phyloP scores from a whole-genome alignment of 768 basidiomycete genomes.

The Sporobolomyces phaffii region DNA sequence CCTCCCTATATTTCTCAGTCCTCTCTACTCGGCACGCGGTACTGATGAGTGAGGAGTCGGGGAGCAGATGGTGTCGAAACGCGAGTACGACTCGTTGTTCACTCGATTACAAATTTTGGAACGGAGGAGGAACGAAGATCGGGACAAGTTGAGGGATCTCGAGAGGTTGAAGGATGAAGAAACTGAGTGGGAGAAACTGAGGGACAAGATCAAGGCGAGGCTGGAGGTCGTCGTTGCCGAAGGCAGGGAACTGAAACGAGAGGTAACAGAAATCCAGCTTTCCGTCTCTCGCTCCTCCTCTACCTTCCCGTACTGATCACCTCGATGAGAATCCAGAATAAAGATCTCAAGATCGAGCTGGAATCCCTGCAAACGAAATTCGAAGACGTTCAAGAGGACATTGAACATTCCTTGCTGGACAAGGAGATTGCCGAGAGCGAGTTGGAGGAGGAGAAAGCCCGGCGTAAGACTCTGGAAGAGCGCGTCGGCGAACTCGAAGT shows the following conservation, averaged over 20 bases:
- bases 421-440: constrained; percentile 73
- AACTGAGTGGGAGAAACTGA: constrained; percentile 70
- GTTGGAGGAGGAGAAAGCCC: constrained; percentile 24
- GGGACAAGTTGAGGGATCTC: constrained; percentile 72
- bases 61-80: constrained; percentile 47
- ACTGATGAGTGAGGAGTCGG: neutral
- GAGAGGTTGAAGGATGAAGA: constrained; percentile 78
- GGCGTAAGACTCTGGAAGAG: constrained; percentile 19
- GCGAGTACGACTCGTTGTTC: constrained; percentile 60
- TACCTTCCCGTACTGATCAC: neutral
- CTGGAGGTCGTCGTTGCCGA: constrained; percentile 30
- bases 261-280: constrained; percentile 45
- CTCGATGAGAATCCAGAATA: constrained; percentile 54
- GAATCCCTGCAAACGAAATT: constrained; percentile 64
- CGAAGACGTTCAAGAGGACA: constrained; percentile 74
- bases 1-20: neutral
- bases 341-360: constrained; percentile 67
- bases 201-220: constrained; percentile 67
- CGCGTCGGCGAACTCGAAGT: constrained; percentile 32
- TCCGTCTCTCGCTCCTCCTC: neutral
- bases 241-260: constrained; percentile 30
- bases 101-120: constrained; percentile 80
- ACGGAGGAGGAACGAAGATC: constrained; percentile 76
- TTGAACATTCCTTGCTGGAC: constrained; percentile 92
- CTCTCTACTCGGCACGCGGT: neutral